Base-by-base conservation (phyloP, 192 early-diverging fungal species). In the Backusella westeae region DNA sequence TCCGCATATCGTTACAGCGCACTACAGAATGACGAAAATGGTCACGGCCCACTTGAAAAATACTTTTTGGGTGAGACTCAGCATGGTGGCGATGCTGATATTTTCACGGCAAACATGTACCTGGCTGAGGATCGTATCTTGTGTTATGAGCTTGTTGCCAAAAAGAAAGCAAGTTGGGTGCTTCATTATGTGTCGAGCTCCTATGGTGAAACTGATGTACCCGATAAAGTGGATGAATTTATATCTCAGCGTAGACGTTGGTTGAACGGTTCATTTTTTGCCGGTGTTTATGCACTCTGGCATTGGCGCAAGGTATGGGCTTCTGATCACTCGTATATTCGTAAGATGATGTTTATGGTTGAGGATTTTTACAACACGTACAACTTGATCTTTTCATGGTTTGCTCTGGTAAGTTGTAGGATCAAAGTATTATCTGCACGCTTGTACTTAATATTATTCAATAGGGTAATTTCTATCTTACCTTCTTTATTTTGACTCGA, bases 371-470 rank as follows among this genome's bases (percentile, higher is more conserved):
- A 98, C 86, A 94, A 96, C 70, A 83, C 90, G 32, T 89, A 96
- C 82, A 90, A 90, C 75, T 79, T 96, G 75, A 75, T 96, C 32
- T 97, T 98, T 83, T 92, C 90, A 74, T 98, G 97, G 97, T 97
- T 98, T 83, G 90, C 91, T 6, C 81, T 98, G 19, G 53, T 56
- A 56, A 56, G 53, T 56, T 44, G 3, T 17, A 44, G 0, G 2
- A 52, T 19, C 6, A 52, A 19, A 52, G 1, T 19, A 19, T 19
- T 15, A n/a, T 53, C 0, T 53, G 7, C 21, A 4, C 19, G 5
- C 21, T 2, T 53, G 52, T 53, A 53, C 52, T 23, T 23, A 56
- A 8, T 26, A 7, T 23, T 56, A 56, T 56, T 23, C 12, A 44
- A 56, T 21, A 56, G 53, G 93, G 86, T 65, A 94, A 92, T 76